Evolutionary conservation across 129 eudicot genomes (phyloP), one percentile per base, ranked within the genome.

Genomic region (Flaveria ramosissima): DNA sequence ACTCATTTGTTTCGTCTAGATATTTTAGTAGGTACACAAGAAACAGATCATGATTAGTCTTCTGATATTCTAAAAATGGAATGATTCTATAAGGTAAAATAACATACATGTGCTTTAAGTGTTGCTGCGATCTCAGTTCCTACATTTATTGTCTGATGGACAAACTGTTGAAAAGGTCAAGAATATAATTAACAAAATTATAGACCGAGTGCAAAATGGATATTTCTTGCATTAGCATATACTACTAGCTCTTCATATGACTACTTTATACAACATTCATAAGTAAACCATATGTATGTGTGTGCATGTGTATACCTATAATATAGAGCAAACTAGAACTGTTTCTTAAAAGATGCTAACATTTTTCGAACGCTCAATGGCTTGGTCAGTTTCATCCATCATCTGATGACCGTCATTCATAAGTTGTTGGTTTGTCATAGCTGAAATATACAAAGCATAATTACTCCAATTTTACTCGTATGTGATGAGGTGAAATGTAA

Each of bases 321-420:
- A 19, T 55, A 17, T 19, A 17, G 61, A 62, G 23, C 67, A 39
- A 24, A 60, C 23, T 52, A 52, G 17, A 55, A 72, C 59, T 11
- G 16, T 55, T 41, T 67, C 30, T 13, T 46, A 43, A 24, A 32
- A 67, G 39, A 74, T 63, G 56, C 86, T 21, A 32, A 88, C 98
- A 92, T 90, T 85, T 73, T 89, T 87, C 23, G 97, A 85, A 78
- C 98, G 87, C 71, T 93, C 97, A 77, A 93, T 88, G 68, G 88
- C 91, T 81, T 93, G 93, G 82, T 93, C 98, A 32, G 98, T 90
- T 76, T 93, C 97, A 79, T 93, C 96, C 98, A 93, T 93, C 98
- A 88, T 90, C 16, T 76, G 80, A 80, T 88, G 84, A 75, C 98
- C 98, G 48, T 86, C 86, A 79, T 89, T 96, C 78, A 93, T 73